These are phyloP conservation scores for Uronychia binucleata DNA, from an alignment of 73 alveolate species.

Conservation along the genomic window DNA sequence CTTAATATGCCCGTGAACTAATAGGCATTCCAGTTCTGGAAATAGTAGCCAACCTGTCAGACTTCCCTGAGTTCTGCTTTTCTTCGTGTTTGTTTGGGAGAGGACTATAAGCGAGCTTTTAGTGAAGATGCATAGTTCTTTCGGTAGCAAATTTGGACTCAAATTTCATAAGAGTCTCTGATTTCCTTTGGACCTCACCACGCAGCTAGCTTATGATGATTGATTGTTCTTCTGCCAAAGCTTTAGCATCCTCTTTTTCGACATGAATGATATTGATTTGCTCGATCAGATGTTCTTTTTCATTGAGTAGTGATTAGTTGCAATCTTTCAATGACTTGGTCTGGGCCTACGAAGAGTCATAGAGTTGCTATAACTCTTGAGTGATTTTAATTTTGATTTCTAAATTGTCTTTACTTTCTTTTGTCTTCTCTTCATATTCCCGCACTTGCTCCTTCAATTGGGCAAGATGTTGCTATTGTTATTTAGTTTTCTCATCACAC, in stretches of 20 bases:
- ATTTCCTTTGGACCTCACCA: neutral
- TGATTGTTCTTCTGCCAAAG: neutral
- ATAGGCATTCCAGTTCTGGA: no score
- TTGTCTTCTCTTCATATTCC: neutral
- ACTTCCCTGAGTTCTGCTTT: no score
- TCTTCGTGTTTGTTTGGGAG: no score
- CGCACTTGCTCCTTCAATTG: neutral
- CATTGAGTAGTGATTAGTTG: neutral
- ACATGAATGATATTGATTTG: neutral
- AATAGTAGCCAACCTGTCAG: no score
- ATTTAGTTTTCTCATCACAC: neutral
- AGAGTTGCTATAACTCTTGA: neutral
- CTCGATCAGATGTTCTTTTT: neutral
- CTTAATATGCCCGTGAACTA: no score
- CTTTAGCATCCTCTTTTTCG: neutral
- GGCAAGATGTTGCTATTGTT: no score
- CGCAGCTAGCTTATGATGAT: neutral
- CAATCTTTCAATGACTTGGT: neutral
- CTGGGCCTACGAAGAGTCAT: neutral
- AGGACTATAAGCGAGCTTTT: no score
- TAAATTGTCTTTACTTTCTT: neutral
- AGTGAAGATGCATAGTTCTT: no score
- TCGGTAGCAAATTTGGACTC: no score
- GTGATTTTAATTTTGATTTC: neutral
- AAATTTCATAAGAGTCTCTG: neutral